Percentiles rank a stretch among this genome's conserved stretches.
These are phyloP conservation scores for Discostella pseudostelligera DNA, from an alignment of 108 stramenopile genomes.

Conservation along the genomic window DNA sequence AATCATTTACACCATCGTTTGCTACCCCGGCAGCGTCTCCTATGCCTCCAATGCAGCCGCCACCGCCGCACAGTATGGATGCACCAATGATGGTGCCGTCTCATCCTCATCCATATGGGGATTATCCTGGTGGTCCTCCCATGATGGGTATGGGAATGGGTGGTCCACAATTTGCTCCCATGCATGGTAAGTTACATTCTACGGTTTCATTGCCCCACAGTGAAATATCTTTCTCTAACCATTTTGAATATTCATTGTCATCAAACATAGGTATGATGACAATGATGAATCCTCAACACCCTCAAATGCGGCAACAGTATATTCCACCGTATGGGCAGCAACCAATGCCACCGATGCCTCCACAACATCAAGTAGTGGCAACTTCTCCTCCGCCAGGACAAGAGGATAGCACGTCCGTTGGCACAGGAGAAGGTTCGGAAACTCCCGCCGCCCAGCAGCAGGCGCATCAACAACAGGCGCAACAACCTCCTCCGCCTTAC, in stretches of 20 bases:
- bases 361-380: conserved; percentile 23
- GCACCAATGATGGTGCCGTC: conserved; percentile 46
- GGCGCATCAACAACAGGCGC: conserved; percentile 36
- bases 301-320: conserved; percentile 52
- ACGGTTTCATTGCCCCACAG: neutral
- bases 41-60: conserved; percentile 26
- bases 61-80: conserved; percentile 12
- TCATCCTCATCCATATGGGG: conserved; percentile 25
- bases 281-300: conserved; percentile 65
- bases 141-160: conserved; percentile 26
- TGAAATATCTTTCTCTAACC: conserved; percentile 1
- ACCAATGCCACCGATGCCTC: conserved; percentile 23
- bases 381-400: conserved; percentile 23
- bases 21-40: conserved; percentile 26
- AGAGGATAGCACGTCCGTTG: conserved; percentile 33
- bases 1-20: conserved; percentile 73
- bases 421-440: conserved; percentile 32
- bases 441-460: conserved; percentile 27
- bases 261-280: conserved; percentile 66
- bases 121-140: conserved; percentile 46
- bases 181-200: conserved; percentile 29
- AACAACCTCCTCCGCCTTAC: conserved; percentile 49
- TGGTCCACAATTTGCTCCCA: conserved; percentile 28
- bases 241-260: conserved; percentile 5
- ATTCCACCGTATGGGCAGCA: conserved; percentile 51